Evolutionary conservation across 2,329 filamentous ascomycete genomes (phyloP).

Genomic region (Cytospora mali): DNA sequence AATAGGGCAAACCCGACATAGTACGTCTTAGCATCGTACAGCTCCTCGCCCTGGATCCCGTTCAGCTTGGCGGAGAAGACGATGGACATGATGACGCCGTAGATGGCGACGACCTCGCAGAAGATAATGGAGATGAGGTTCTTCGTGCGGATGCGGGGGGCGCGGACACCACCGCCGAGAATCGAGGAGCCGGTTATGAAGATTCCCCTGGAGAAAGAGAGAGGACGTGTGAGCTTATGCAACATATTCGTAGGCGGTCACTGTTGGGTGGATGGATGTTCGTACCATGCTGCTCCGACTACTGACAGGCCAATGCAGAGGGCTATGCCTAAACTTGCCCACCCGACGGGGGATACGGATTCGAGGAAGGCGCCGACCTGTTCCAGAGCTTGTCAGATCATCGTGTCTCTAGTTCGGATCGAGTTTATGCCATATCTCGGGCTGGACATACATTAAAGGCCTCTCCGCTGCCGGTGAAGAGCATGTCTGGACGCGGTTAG

Average conservation of each 20-base stretch:
- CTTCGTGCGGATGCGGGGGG: slow-evolving; percentile 97
- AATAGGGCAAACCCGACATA: slow-evolving; percentile 96
- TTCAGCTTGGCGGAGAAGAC: slow-evolving; percentile 91
- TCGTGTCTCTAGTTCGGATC: neutral
- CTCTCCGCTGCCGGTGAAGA: slow-evolving; percentile 96
- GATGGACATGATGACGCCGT: slow-evolving; percentile 99
- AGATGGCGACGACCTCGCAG: slow-evolving; percentile 99
- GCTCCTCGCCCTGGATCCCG: slow-evolving; percentile 61
- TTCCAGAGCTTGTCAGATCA: slow-evolving; percentile 23
- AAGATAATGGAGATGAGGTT: slow-evolving; percentile 99
- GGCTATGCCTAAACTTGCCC: slow-evolving; percentile 87
- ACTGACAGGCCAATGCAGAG: slow-evolving; percentile 96
- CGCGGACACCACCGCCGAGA: slow-evolving; percentile 92
- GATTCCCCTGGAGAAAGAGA: slow-evolving; percentile 73
- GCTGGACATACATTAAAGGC: slow-evolving; percentile 76
- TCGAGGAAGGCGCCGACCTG: slow-evolving; percentile 93
- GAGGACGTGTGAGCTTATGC: slow-evolving; percentile 1
- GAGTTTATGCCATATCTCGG: neutral
- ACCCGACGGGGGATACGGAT: slow-evolving; percentile 89
- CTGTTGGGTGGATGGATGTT: slow-evolving; percentile 15
- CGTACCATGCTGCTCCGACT: slow-evolving; percentile 94
- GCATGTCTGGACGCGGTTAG: slow-evolving; percentile 73
- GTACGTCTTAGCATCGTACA: slow-evolving; percentile 78
- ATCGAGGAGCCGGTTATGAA: slow-evolving; percentile 98
- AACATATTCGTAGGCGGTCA: neutral